Percentiles rank a stretch among this genome's conserved stretches.
Evolutionary conservation across 1,139 yeast species (phyloP).

Genomic region (Geotrichum carabidarum): DNA sequence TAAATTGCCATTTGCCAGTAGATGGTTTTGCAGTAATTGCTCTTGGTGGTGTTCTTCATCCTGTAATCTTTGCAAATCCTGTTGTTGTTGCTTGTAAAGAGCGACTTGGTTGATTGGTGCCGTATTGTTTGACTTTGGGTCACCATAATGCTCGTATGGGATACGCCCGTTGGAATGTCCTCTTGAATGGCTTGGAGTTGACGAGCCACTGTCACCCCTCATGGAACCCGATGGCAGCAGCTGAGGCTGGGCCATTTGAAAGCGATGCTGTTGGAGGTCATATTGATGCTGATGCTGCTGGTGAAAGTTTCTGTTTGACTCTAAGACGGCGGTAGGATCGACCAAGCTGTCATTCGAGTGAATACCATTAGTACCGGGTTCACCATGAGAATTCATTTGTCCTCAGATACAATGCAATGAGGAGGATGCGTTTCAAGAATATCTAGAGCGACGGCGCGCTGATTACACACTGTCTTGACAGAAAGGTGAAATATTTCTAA

Average conservation of each 20-base stretch:
- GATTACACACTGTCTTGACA: no score
- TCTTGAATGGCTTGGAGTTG: slow-evolving; percentile 1
- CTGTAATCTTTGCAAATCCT: slow-evolving; percentile 9
- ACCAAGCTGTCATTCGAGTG: neutral
- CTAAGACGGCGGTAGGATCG: neutral
- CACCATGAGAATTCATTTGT: neutral
- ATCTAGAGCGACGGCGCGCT: neutral
- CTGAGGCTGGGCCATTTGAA: slow-evolving; percentile 5
- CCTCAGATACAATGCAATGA: neutral
- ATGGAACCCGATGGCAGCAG: neutral
- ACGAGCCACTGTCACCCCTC: neutral
- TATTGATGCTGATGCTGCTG: slow-evolving; percentile 4
- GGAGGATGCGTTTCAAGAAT: neutral
- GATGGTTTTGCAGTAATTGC: neutral
- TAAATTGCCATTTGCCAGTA: slow-evolving; percentile 1
- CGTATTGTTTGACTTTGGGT: slow-evolving; percentile 1
- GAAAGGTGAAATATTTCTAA: no score
- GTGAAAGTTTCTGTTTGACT: neutral
- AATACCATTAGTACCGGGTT: neutral
- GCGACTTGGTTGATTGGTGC: neutral
- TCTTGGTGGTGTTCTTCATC: slow-evolving; percentile 4
- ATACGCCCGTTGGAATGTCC: neutral
- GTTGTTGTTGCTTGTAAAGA: slow-evolving; percentile 7
- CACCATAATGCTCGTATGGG: neutral
- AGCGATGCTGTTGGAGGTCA: slow-evolving; percentile 6